Conservation (phyloP, 2,329 filamentous ascomycete species). For the Pyricularia grisea region DNA sequence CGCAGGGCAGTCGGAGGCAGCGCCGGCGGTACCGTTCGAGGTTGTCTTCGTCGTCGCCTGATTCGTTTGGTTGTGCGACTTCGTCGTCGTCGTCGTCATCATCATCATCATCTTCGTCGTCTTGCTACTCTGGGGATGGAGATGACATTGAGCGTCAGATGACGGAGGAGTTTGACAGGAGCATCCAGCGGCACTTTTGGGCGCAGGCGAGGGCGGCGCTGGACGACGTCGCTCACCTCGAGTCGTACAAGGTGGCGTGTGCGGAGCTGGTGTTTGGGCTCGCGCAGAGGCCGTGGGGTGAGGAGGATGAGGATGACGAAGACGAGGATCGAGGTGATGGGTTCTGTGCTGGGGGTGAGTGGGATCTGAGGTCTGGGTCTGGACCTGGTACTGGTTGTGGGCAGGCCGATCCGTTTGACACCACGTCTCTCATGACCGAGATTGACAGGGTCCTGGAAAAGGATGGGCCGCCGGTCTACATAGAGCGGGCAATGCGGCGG, state of each 20-base stretch:
- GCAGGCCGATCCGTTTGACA: conserved; percentile 12
- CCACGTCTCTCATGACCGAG: conserved; percentile 9
- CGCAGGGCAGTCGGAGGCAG: conserved; percentile 23
- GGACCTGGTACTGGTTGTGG: background rate
- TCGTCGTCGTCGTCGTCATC: background rate
- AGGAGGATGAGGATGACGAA: background rate
- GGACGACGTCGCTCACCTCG: conserved; percentile 23
- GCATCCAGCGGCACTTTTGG: conserved; percentile 26
- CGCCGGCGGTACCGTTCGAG: conserved; percentile 10
- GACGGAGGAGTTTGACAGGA: conserved; percentile 26
- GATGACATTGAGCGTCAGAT: conserved; percentile 5
- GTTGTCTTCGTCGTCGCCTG: conserved; percentile 5
- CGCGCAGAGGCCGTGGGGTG: background rate
- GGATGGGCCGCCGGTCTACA: conserved; percentile 22
- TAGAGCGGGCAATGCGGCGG: conserved; percentile 28
- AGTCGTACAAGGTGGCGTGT: conserved; percentile 26
- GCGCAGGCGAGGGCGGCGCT: conserved; percentile 25
- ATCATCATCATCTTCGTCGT: conserved; percentile 8
- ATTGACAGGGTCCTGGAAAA: conserved; percentile 12
- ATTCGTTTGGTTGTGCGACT: background rate
- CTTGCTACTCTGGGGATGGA: conserved; percentile 9
- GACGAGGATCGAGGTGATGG: background rate
- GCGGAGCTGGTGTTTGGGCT: conserved; percentile 26
- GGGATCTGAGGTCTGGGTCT: background rate
- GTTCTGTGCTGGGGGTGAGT: background rate